These are phyloP conservation scores for Priceomyces carsonii DNA, from an alignment of 805 yeast genomes.

Conservation along the genomic window DNA sequence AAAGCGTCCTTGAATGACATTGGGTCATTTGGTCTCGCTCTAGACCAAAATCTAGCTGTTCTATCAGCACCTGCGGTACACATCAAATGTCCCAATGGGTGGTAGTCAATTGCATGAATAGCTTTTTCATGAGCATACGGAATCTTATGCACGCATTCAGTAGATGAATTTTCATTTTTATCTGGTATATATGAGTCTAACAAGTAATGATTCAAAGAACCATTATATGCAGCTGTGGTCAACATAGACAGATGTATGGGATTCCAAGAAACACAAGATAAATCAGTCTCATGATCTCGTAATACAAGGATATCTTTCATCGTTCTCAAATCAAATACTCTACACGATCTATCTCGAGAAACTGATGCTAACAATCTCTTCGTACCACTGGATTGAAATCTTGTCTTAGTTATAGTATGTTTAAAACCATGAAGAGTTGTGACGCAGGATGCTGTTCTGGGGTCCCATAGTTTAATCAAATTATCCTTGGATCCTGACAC, in stretches of 20 bases:
- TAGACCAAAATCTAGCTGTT: slow-evolving; percentile 90
- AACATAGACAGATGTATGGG: slow-evolving; percentile 80
- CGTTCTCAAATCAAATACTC: slow-evolving; percentile 83
- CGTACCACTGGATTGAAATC: slow-evolving; percentile 83
- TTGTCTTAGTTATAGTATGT: slow-evolving; percentile 85
- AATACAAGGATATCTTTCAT: slow-evolving; percentile 76
- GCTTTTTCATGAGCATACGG: slow-evolving; percentile 96
- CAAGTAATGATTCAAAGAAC: slow-evolving; percentile 76
- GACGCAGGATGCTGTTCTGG: slow-evolving; percentile 72
- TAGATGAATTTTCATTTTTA: slow-evolving; percentile 22
- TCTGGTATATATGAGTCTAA: slow-evolving; percentile 54
- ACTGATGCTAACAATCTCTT: slow-evolving; percentile 75
- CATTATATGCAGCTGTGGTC: slow-evolving; percentile 87
- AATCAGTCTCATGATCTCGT: slow-evolving; percentile 80
- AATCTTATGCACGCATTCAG: slow-evolving; percentile 56
- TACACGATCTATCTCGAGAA: slow-evolving; percentile 83
- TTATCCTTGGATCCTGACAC: slow-evolving; percentile 97
- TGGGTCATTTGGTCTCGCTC: slow-evolving; percentile 89
- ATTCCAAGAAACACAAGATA: slow-evolving; percentile 88
- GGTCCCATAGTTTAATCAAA: slow-evolving; percentile 93
- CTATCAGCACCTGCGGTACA: slow-evolving; percentile 94
- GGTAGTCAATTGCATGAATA: slow-evolving; percentile 85
- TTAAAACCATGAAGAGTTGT: slow-evolving; percentile 88
- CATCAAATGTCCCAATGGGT: slow-evolving; percentile 89
- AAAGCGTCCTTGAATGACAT: slow-evolving; percentile 79